Evolutionary conservation across 345 rosid genomes (phyloP), one percentile per base, ranked within the genome.

Genomic region (Psidium guajava): DNA sequence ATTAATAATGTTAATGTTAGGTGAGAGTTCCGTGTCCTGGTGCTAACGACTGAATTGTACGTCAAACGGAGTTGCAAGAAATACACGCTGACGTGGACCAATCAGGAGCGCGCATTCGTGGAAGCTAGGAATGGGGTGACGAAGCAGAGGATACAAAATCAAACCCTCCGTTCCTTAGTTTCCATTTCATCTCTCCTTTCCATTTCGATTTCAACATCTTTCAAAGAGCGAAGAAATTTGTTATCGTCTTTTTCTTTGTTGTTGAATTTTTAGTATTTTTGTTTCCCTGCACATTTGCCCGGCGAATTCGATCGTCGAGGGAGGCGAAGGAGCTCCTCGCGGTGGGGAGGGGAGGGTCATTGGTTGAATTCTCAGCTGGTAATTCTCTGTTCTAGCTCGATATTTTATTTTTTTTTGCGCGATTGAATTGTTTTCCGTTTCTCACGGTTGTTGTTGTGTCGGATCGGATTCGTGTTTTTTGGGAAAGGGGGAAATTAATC

Each of bases 71-170:
- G n/a, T n/a, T n/a, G n/a, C n/a, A n/a, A n/a, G 5, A 5, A 54
- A 25, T 10, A 16, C n/a, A 12, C 40, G 54, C 81, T 32, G 40
- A 84, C 85, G 82, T 84, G 85, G 85, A 80, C 86, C 86, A 80
- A 85, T 85, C 55, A 6, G 49, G 44, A 54, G 54, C 54, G 55
- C 28, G 6, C 56, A 44, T 8, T 28, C 32, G 54, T 49, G 18
- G 83, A 44, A 2, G 8, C 42, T 59, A 42, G 51, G 80, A 28
- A 44, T n/a, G n/a, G 73, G 54, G 75, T 42, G 58, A 58, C 77
- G 83, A 21, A 80, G 86, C 83, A 80, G 75, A 56, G 83, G 74
- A 80, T 80, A 27, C 18, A 27, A 77, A 16, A n/a, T 82, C 83
- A 18, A 40, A 20, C 47, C 25, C 25, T 36, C 58, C 24, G 1